Percentiles rank a stretch among this genome's conserved stretches.
Evolutionary conservation across 345 rosid genomes (phyloP).

Genomic region (Dipteronia dyeriana): DNA sequence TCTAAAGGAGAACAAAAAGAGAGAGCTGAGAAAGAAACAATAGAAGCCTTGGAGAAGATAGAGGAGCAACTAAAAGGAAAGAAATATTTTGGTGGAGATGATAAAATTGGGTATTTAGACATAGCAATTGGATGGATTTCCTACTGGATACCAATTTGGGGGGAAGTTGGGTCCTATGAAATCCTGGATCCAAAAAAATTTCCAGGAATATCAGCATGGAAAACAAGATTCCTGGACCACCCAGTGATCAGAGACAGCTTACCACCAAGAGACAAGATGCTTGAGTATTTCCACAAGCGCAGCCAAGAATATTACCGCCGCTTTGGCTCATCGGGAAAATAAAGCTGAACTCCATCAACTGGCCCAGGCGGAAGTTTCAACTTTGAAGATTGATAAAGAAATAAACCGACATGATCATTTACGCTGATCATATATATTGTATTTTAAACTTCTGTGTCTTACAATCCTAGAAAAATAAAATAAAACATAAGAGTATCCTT

Average conservation of each 20-base stretch:
- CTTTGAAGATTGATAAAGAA: too few relatives aligned
- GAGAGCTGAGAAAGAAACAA: constrained; percentile 4
- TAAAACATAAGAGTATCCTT: too few relatives aligned
- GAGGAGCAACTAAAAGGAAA: constrained; percentile 35
- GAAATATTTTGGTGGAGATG: constrained; percentile 30
- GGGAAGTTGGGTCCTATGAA: constrained; percentile 30
- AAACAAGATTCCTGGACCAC: constrained; percentile 24
- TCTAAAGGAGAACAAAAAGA: constrained; percentile 29
- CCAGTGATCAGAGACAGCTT: constrained; percentile 29
- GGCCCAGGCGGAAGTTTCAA: too few relatives aligned
- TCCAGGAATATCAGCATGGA: constrained; percentile 36
- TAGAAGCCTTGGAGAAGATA: constrained; percentile 32
- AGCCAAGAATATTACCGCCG: neutral
- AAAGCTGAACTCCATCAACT: neutral
- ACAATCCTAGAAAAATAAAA: too few relatives aligned
- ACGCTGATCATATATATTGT: too few relatives aligned
- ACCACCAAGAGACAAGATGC: constrained; percentile 34
- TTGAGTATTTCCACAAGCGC: constrained; percentile 23
- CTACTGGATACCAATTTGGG: constrained; percentile 33
- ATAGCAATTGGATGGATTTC: constrained; percentile 33
- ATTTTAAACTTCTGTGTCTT: too few relatives aligned
- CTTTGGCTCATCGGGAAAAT: neutral
- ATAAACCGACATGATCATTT: too few relatives aligned
- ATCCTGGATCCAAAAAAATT: constrained; percentile 20
- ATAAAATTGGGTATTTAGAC: constrained; percentile 38